These are phyloP conservation scores for Cercospora janseana DNA, from an alignment of 2,329 filamentous ascomycete species.

Conservation along the genomic window DNA sequence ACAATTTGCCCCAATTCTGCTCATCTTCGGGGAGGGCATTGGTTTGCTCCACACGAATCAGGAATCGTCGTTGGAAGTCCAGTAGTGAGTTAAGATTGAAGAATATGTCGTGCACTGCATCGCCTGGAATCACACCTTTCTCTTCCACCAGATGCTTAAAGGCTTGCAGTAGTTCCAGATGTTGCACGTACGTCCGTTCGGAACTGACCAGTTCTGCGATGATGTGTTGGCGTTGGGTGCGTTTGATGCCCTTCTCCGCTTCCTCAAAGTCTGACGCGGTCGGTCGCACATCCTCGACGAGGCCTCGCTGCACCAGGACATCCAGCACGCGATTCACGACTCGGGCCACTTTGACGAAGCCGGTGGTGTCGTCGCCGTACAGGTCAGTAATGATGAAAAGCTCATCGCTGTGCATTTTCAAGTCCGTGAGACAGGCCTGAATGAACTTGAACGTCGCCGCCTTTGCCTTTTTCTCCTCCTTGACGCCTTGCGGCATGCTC, in stretches of 20 bases:
- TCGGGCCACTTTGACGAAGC: slow-evolving; percentile 94
- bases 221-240: slow-evolving; percentile 79
- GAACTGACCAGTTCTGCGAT: slow-evolving; percentile 90
- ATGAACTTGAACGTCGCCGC: slow-evolving; percentile 90
- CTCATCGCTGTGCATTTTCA: slow-evolving; percentile 74
- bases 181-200: slow-evolving; percentile 96
- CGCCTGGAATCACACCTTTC: slow-evolving; percentile 81
- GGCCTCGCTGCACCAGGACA: slow-evolving; percentile 72
- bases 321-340: slow-evolving; percentile 92
- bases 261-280: slow-evolving; percentile 58
- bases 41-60: slow-evolving; percentile 93
- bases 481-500: slow-evolving; percentile 45
- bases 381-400: slow-evolving; percentile 91
- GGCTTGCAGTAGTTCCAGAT: slow-evolving; percentile 88
- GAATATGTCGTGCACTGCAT: slow-evolving; percentile 91
- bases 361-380: slow-evolving; percentile 90
- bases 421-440: slow-evolving; percentile 78
- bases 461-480: slow-evolving; percentile 76
- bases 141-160: slow-evolving; percentile 88
- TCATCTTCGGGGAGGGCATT: slow-evolving; percentile 73
- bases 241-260: slow-evolving; percentile 48
- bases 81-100: slow-evolving; percentile 92
- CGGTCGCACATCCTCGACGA: slow-evolving; percentile 58
- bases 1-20: slow-evolving; percentile 95
- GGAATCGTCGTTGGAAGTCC: slow-evolving; percentile 90